Base-by-base conservation (phyloP, 1,139 yeast species). In the Debaryomycetaceae sp. region DNA sequence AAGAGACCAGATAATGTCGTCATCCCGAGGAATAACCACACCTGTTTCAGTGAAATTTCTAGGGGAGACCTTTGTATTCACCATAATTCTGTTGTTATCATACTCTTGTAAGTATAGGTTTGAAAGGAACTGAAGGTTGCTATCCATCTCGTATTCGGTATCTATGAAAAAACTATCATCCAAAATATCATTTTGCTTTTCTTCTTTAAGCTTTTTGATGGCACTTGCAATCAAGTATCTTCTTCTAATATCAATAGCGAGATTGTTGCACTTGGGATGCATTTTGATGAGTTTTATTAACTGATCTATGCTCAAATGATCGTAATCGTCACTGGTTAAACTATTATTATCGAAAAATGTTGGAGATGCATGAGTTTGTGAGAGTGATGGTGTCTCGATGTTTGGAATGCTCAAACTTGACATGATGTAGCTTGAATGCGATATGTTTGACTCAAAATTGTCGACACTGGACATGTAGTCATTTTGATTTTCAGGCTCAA, bases 1-100 rank as follows among this genome's bases (percentile, higher is more conserved):
- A 44, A 93, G 72, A 5, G 96, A 86, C 97, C 97, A 90, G 34
- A 89, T 83, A 27, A 93, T 87, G 60, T 93, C 99, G 59, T 91
- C 97, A 51, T 88, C 96, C 49, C 89, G 78, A 1, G 97, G 97
- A 8, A 89, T 78, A 14, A 90, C 78, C 23, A 84, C 83, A 1
- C 96, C 95, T 1, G 77, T 69, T 46, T 84, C 80, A 31, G 83
- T 75, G 58, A 88, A 87, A 42, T 72, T 74, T 48, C 96, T 72
- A 6, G 90, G 91, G 0, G 76, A 69, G 33, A 65, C 59, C 49
- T 68, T 71, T 4, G 69, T 55, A 49, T 59, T 65, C 22, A 60
- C 52, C 43, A 60, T 49, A 23, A 56, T 53, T 17, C 55, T 50
- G 42, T 61, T 63, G 14, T 62, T 45, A 40, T 63, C 69, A 44